Evolutionary conservation across 1,284 basidiomycete species (phyloP).

Genomic region (Earliella scabrosa): DNA sequence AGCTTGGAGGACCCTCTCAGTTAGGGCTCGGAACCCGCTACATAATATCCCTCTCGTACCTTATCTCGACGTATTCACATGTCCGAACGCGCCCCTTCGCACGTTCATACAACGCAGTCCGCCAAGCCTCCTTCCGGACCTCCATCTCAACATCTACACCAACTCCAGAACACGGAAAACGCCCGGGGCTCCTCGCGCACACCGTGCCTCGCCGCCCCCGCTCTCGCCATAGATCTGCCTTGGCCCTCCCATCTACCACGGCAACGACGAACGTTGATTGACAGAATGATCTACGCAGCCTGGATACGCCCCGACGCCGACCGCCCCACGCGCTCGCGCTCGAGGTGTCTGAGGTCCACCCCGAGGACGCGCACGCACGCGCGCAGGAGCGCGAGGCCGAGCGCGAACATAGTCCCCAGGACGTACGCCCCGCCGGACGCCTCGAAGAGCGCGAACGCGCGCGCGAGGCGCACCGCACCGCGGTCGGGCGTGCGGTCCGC

Average conservation of each 20-base stretch:
- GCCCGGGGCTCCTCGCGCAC: background rate
- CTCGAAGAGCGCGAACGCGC: slow-evolving; percentile 27
- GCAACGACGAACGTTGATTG: too few species aligned
- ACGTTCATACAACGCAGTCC: background rate
- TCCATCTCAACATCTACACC: background rate
- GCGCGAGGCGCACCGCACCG: slow-evolving; percentile 14
- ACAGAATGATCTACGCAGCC: too few species aligned
- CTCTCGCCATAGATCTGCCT: too few species aligned
- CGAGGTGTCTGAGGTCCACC: slow-evolving; percentile 16
- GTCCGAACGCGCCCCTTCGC: too few species aligned
- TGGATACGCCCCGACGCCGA: too few species aligned
- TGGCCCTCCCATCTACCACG: too few species aligned
- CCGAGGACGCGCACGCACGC: slow-evolving; percentile 16
- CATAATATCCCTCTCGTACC: too few species aligned
- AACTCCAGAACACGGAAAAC: background rate
- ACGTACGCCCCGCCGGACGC: slow-evolving; percentile 15
- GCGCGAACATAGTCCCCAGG: slow-evolving; percentile 17
- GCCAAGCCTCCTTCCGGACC: background rate
- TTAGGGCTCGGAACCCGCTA: too few species aligned
- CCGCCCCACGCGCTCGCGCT: too few species aligned
- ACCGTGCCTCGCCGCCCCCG: background rate
- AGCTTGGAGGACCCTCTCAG: too few species aligned
- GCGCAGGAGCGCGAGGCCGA: slow-evolving; percentile 14
- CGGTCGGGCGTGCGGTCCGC: slow-evolving; percentile 23
- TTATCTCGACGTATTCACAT: too few species aligned